Percentiles rank a stretch among this genome's conserved stretches.
These are phyloP conservation scores for Suillus sp. DNA, from an alignment of 768 basidiomycete species.

Conservation along the genomic window DNA sequence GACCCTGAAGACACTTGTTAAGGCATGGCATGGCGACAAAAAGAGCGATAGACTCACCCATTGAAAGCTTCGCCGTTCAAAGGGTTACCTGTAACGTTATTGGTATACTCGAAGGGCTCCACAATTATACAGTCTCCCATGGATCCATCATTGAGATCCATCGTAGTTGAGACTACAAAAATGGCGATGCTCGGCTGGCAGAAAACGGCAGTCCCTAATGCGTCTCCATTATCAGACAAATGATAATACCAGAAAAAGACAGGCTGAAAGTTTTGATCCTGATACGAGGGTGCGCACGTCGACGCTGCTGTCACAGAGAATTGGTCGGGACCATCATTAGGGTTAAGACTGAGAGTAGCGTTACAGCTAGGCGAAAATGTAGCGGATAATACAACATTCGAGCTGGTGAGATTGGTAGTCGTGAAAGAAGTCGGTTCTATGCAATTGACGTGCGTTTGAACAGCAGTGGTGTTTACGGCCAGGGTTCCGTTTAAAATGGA, in stretches of 20 bases:
- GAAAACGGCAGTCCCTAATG: conserved; percentile 54
- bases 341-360: conserved; percentile 39
- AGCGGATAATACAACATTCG: conserved; percentile 43
- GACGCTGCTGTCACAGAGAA: conserved; percentile 49
- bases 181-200: conserved; percentile 54
- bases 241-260: conserved; percentile 73
- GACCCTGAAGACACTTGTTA: conserved; percentile 35
- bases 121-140: conserved; percentile 40
- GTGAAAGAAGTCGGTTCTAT: conserved; percentile 37
- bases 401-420: conserved; percentile 21
- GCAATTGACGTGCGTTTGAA: conserved; percentile 50
- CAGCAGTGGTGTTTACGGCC: conserved; percentile 51
- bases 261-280: conserved; percentile 47
- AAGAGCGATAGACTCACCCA: conserved; percentile 44
- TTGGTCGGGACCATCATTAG: conserved; percentile 42
- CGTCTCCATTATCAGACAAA: conserved; percentile 24
- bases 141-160: conserved; percentile 45
- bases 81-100: conserved; percentile 54
- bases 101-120: conserved; percentile 36
- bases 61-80: conserved; percentile 56
- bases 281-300: conserved; percentile 31
- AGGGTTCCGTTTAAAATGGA: conserved; percentile 55
- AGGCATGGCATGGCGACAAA: background rate
- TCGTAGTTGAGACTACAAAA: conserved; percentile 44
- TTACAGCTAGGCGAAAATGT: conserved; percentile 53